Evolutionary conservation across 2,329 filamentous ascomycete genomes (phyloP).

Genomic region (Penicillium nordicum): DNA sequence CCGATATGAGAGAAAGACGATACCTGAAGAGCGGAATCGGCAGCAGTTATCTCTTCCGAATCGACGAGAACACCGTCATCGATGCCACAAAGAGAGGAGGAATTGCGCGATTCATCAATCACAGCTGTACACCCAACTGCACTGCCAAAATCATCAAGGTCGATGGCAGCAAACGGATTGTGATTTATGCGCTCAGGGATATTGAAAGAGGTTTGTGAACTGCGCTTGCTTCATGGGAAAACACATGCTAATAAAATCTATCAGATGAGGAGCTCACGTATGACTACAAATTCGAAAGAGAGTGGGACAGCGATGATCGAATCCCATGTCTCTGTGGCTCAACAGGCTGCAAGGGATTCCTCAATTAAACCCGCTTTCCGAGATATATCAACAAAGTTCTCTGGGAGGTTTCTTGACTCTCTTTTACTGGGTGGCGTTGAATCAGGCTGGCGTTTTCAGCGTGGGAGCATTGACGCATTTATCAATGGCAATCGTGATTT

Average conservation of each 20-base stretch:
- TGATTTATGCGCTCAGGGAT: constrained; percentile 95
- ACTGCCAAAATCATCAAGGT: constrained; percentile 99
- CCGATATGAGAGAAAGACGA: constrained; percentile 87
- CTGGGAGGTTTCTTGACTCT: background rate
- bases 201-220: constrained; percentile 82
- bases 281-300: constrained; percentile 99
- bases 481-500: constrained; percentile 19
- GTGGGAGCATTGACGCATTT: constrained; percentile 15
- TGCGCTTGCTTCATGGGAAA: constrained; percentile 1
- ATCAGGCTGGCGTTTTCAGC: constrained; percentile 12
- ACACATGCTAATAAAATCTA: constrained; percentile 9
- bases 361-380: constrained; percentile 63
- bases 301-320: constrained; percentile 88
- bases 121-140: constrained; percentile 97
- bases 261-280: constrained; percentile 98
- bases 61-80: constrained; percentile 95
- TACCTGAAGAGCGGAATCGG: constrained; percentile 97
- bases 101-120: constrained; percentile 96
- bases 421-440: constrained; percentile 14
- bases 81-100: constrained; percentile 98
- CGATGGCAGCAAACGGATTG: constrained; percentile 95
- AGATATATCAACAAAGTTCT: background rate
- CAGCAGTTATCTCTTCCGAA: constrained; percentile 95
- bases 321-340: constrained; percentile 97
- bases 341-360: constrained; percentile 94